Base-by-base conservation (phyloP, 768 basidiomycete species). In the Boletus reticulatus region DNA sequence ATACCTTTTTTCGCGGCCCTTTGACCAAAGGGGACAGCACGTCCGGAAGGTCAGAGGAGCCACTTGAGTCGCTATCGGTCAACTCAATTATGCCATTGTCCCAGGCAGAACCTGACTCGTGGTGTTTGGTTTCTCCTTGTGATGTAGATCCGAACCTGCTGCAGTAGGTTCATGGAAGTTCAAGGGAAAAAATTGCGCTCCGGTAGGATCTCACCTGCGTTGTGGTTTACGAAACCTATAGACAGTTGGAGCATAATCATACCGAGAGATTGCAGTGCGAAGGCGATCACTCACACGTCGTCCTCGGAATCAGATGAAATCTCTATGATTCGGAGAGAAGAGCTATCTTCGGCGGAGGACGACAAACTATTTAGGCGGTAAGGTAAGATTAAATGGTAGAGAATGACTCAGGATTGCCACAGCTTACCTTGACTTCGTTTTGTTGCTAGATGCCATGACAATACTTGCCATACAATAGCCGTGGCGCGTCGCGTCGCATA, bases 251-350 rank as follows among this genome's bases (percentile, higher is more conserved):
- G 2, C 20, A 17, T 19, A 32, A 24, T 32, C 10, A n/a, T n/a
- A 20, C 12, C 2, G 16, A n/a, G 19, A 6, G 2, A n/a, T 29
- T 31, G 6, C 50, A 34, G 48, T 32, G 31, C 47, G 3, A 45
- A 17, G 17, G 46, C n/a, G 29, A 43, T 14, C 14, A 64, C 73
- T 50, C 59, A 73, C 76, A 56, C 48, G n/a, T 75, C 73, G 1
- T 75, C 71, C 49, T 76, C 75, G 37, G 77, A 78, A 36, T 66
- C 71, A 44, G 82, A 84, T 17, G 80, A 83, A 66, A 84, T 80
- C 60, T 84, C 80, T 55, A 86, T 83, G 22, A 84, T 69, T 43
- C 76, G 70, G 41, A 61, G 59, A 37, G 60, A 36, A 5, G 53
- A 50, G 57, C 20, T 37, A 31, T 31, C 51, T 49, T 31, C 48